These are phyloP conservation scores for Pisolithus albus DNA, from an alignment of 768 basidiomycete species.

Conservation along the genomic window DNA sequence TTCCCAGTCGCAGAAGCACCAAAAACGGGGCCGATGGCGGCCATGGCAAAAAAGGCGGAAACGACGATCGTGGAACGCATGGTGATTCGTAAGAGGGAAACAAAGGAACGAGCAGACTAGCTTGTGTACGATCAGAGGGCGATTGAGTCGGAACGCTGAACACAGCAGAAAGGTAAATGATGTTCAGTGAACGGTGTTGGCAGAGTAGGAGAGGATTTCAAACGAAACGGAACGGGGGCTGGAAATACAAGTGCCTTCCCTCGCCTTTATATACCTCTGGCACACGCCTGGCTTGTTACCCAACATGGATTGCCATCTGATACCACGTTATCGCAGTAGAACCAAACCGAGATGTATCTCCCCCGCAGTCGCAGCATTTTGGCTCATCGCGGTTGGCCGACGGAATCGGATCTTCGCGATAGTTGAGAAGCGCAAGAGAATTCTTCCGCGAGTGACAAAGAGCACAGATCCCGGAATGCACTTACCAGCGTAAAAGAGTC, in stretches of 20 bases:
- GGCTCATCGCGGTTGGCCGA: too few relatives aligned
- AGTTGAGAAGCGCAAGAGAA: too few relatives aligned
- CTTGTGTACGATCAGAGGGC: slow-evolving; percentile 1
- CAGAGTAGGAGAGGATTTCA: slow-evolving; percentile 1
- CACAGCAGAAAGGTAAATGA: slow-evolving; percentile 8
- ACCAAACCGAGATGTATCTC: too few relatives aligned
- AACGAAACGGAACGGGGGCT: slow-evolving; percentile 12
- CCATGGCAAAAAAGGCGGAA: slow-evolving; percentile 4
- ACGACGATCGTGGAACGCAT: slow-evolving; percentile 7
- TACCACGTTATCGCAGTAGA: too few relatives aligned
- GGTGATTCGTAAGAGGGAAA: neutral
- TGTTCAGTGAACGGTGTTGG: slow-evolving; percentile 1
- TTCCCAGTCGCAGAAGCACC: slow-evolving; percentile 2
- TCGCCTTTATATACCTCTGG: too few relatives aligned
- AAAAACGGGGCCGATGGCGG: slow-evolving; percentile 4
- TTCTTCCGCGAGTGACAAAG: too few relatives aligned
- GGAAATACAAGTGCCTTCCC: neutral
- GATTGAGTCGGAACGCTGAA: slow-evolving; percentile 5
- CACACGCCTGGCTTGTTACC: too few relatives aligned
- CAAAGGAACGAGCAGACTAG: neutral
- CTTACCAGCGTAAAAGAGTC: too few relatives aligned
- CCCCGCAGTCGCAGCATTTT: too few relatives aligned
- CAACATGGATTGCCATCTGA: too few relatives aligned
- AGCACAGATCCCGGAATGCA: too few relatives aligned
- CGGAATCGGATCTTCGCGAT: too few relatives aligned